Conservation (phyloP, 441 rosid genomes). For the Pelargonium cotyledonis region DNA sequence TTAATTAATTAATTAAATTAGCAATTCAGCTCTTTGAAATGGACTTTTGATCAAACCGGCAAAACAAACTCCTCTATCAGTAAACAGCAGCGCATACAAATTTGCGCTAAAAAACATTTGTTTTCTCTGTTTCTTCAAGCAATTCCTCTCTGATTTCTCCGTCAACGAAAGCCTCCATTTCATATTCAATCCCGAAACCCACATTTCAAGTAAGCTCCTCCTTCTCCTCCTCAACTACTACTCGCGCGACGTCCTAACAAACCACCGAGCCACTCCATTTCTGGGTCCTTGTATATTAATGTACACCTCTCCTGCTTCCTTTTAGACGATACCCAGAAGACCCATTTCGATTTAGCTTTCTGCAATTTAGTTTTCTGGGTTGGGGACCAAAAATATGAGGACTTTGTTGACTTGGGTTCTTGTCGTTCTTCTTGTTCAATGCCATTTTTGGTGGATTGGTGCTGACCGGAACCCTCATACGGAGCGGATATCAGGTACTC, state of each 20-base stretch:
- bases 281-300: not conserved
- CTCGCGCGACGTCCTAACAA: constrained; percentile 6
- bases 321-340: not conserved
- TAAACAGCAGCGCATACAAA: not conserved
- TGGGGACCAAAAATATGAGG: constrained; percentile 24
- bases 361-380: not conserved
- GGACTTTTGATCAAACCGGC: not conserved
- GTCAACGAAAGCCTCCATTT: constrained; percentile 18
- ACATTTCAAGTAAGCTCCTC: not conserved
- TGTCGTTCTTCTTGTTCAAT: constrained; percentile 35
- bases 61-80: not conserved
- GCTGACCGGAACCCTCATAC: constrained; percentile 62
- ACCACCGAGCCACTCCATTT: constrained; percentile 21
- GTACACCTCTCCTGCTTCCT: not conserved
- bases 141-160: constrained; percentile 25
- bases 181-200: constrained; percentile 2
- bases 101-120: not conserved
- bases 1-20: no score
- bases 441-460: constrained; percentile 32
- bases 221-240: constrained; percentile 12
- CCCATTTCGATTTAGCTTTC: not conserved
- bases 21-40: not conserved
- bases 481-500: constrained; percentile 82
- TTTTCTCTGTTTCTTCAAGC: constrained; percentile 13
- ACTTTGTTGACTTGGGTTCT: constrained; percentile 48